Evolutionary conservation across 495 filamentous ascomycete genomes (phyloP).

Genomic region (Penicillium turbatum): DNA sequence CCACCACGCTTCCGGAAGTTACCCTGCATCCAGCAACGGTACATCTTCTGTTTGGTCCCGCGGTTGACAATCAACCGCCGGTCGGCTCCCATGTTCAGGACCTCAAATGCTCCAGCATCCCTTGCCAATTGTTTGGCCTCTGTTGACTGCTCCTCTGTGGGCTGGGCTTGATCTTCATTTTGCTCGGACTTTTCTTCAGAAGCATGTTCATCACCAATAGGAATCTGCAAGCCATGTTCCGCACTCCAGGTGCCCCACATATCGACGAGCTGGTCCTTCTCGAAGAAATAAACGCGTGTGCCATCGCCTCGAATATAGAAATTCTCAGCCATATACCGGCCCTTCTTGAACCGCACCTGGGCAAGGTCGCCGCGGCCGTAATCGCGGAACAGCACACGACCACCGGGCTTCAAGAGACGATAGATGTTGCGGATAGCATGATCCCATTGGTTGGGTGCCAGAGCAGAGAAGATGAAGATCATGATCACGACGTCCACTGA

Average conservation of each 20-base stretch:
- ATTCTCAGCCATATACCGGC: constrained; percentile 86
- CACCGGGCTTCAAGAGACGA: constrained; percentile 79
- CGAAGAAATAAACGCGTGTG: constrained; percentile 96
- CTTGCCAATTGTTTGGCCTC: constrained; percentile 13
- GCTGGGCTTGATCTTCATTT: constrained; percentile 2
- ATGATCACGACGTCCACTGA: constrained; percentile 87
- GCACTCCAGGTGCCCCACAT: constrained; percentile 67
- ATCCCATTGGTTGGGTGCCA: constrained; percentile 80
- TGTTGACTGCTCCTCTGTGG: constrained; percentile 8
- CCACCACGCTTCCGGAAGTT: constrained; percentile 67
- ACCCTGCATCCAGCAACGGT: constrained; percentile 93
- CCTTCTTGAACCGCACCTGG: constrained; percentile 94
- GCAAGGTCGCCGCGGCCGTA: constrained; percentile 94
- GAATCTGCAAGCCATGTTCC: constrained; percentile 30
- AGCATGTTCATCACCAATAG: constrained; percentile 8
- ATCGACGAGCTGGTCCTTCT: constrained; percentile 68
- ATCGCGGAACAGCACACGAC: constrained; percentile 86
- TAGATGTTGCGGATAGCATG: constrained; percentile 77
- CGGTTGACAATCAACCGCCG: constrained; percentile 88
- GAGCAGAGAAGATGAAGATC: constrained; percentile 94
- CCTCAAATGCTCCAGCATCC: constrained; percentile 51
- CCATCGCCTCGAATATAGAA: constrained; percentile 96
- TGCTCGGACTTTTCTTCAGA: constrained; percentile 8
- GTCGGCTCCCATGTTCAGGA: constrained; percentile 72
- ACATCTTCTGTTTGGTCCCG: constrained; percentile 90